phyloP scores from a whole-genome alignment of 768 basidiomycete genomes.

The Xerocomellus chrysenteron region DNA sequence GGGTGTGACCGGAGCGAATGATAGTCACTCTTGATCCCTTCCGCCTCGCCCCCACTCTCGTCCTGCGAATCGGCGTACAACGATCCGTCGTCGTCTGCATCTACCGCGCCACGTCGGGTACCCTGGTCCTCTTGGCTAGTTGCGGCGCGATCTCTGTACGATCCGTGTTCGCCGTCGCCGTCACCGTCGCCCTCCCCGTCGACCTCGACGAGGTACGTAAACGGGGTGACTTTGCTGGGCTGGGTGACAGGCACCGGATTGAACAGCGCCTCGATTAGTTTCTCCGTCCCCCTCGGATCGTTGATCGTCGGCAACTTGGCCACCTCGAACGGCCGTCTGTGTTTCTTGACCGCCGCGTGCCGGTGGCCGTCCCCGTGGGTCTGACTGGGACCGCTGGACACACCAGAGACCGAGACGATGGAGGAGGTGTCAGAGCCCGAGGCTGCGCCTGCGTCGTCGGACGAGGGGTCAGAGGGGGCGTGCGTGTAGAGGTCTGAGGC shows the following conservation, averaged over 20 bases:
- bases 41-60: not conserved
- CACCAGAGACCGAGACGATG: conserved; percentile 14
- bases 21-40: conserved; percentile 25
- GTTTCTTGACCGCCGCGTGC: conserved; percentile 17
- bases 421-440: conserved; percentile 24
- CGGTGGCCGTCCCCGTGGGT: not conserved
- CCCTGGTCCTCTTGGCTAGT: not conserved
- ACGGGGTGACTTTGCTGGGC: conserved; percentile 27
- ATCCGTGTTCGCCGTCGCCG: conserved; percentile 13
- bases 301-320: conserved; percentile 48
- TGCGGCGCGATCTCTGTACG: not conserved
- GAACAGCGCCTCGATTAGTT: conserved; percentile 76
- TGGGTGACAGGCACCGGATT: conserved; percentile 58
- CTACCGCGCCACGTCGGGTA: not conserved
- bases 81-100: conserved; percentile 18
- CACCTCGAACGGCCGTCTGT: conserved; percentile 30
- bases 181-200: conserved; percentile 21
- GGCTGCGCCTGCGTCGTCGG: conserved; percentile 6
- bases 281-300: conserved; percentile 66
- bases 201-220: conserved; percentile 37
- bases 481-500: conserved; percentile 46
- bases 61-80: conserved; percentile 25
- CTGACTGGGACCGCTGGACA: not conserved
- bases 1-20: conserved; percentile 29
- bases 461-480: conserved; percentile 31